These are phyloP conservation scores for Trichoderma sp. DNA, from an alignment of 2,329 filamentous ascomycete genomes.

Conservation along the genomic window DNA sequence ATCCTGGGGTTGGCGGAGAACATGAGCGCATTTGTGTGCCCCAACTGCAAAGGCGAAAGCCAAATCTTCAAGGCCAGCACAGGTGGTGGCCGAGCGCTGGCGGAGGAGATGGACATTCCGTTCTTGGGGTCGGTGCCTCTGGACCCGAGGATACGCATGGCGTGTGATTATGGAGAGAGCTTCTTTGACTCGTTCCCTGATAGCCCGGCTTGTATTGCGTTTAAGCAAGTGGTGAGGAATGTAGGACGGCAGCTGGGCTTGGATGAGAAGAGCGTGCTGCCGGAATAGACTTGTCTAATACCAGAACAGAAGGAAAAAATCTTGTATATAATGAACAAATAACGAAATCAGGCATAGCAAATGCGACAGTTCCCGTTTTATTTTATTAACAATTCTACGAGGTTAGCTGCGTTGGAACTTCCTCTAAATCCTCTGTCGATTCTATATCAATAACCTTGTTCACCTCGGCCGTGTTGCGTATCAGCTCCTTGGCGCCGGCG, in stretches of 20 bases:
- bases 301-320: neutral
- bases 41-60: conserved; percentile 76
- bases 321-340: neutral
- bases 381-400: conserved; percentile 27
- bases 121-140: conserved; percentile 88
- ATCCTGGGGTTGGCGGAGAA: conserved; percentile 93
- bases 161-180: conserved; percentile 95
- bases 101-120: conserved; percentile 80
- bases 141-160: conserved; percentile 92
- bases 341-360: conserved; percentile 11
- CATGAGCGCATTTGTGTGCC: conserved; percentile 96
- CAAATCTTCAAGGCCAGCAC: conserved; percentile 92
- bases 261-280: conserved; percentile 52
- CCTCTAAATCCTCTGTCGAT: conserved; percentile 73
- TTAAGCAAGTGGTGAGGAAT: conserved; percentile 74
- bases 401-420: conserved; percentile 66
- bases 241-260: conserved; percentile 66
- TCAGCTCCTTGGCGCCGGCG: conserved; percentile 90
- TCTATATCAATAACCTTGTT: conserved; percentile 82
- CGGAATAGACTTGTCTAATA: conserved; percentile 30
- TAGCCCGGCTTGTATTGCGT: conserved; percentile 81
- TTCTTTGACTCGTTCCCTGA: conserved; percentile 94
- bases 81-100: conserved; percentile 76
- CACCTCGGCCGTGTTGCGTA: conserved; percentile 91
- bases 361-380: neutral